Conservation (phyloP, 495 filamentous ascomycete species). For the Xylaria intraflava region DNA sequence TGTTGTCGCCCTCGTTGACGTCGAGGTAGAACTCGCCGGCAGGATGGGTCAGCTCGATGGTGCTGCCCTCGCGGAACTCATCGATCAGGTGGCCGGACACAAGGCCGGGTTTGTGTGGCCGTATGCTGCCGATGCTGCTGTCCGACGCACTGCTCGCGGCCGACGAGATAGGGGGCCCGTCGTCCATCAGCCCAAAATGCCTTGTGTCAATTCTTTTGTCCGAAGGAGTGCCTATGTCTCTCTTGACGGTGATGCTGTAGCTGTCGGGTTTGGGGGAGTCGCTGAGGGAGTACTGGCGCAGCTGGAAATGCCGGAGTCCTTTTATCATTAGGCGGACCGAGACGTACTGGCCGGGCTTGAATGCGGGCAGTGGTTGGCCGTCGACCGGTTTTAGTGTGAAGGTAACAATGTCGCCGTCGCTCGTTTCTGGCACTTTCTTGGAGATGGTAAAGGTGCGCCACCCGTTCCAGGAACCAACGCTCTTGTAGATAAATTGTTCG, state of each 20-base stretch:
- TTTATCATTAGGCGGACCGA: constrained; percentile 53
- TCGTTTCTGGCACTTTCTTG: constrained; percentile 53
- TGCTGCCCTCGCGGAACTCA: constrained; percentile 51
- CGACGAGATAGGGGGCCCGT: constrained; percentile 21
- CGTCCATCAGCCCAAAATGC: constrained; percentile 16
- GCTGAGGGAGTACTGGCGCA: constrained; percentile 65
- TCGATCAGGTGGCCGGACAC: constrained; percentile 66
- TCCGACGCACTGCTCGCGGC: constrained; percentile 27
- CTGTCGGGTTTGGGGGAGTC: constrained; percentile 50
- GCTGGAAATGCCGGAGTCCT: constrained; percentile 52
- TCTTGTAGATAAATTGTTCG: constrained; percentile 55
- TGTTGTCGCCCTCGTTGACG: constrained; percentile 29
- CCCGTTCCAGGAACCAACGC: constrained; percentile 50
- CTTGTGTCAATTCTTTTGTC: constrained; percentile 21
- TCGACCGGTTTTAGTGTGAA: constrained; percentile 63
- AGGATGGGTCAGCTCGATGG: constrained; percentile 59
- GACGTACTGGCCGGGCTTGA: constrained; percentile 65
- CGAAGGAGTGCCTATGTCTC: constrained; percentile 42
- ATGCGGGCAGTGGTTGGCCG: constrained; percentile 51
- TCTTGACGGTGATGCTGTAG: constrained; percentile 67
- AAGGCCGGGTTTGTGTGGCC: constrained; percentile 43
- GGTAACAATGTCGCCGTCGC: constrained; percentile 47
- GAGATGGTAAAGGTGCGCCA: constrained; percentile 63
- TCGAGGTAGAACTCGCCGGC: constrained; percentile 62
- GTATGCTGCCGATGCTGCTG: constrained; percentile 26